Base-by-base conservation (phyloP, 2,329 filamentous ascomycete species). In the Ophiocordyceps camponoti-leonardi region DNA sequence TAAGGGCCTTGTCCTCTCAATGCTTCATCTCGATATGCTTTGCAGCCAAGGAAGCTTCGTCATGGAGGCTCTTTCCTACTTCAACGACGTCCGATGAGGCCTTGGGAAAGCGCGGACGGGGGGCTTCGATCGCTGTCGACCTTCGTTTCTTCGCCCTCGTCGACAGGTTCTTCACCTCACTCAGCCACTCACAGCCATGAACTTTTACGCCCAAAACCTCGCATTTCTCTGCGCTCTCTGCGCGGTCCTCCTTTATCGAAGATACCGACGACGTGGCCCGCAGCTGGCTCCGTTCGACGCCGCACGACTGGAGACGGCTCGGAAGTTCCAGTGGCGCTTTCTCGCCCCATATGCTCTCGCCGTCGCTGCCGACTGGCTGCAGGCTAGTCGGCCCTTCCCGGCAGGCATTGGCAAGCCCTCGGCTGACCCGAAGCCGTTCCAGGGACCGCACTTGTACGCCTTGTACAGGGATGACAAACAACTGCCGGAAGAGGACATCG, bases 391-490 rank as follows among this genome's bases (percentile, higher is more conserved):
- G 6, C 28, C 13, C 12, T 6, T 2, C 10, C 19, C 2, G 26
- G 14, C 31, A n/a, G n/a, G 20, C 16, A 14, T 7, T n/a, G 35
- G 3, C 18, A 39, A 19, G 18, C 35, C 18, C 6, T 12, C 35
- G 18, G 10, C 35, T 39, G 35, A 39, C 35, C 10, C 7, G 35
- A 39, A 28, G n/a, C n/a, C n/a, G n/a, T 14, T 39, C 18, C 22
- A 66, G 62, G 66, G 67, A 1, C 67, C 68, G 6, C 67, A 71
- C 45, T 67, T 71, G 39, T 73, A 73, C 51, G 67, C 67, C 4
- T 64, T 72, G 11, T 73, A 72, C 59, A 71, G 67, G 56, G 66
- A 71, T 52, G 65, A 70, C 43, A 69, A 71, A 47, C 52, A 59
- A 6, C 60, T 72, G 1, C 54, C 64, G 5, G 69, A 72, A 49